phyloP scores from a whole-genome alignment of 495 filamentous ascomycete genomes.

The Paragyromitra xinjiangensis region DNA sequence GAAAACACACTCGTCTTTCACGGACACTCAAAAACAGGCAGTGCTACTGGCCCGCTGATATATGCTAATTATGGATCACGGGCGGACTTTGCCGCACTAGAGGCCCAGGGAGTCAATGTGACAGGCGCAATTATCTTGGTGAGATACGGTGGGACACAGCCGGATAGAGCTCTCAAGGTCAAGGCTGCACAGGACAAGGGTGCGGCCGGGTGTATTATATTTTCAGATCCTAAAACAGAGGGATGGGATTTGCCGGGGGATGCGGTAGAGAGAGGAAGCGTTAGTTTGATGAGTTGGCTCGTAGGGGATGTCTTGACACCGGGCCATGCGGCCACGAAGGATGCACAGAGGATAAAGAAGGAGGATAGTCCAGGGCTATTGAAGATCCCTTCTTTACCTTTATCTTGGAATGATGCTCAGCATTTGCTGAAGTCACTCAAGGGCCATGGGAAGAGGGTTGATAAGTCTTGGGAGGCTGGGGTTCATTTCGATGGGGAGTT shows the following conservation, averaged over 20 bases:
- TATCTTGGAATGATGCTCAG: conserved; percentile 88
- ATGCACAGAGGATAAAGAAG: conserved; percentile 69
- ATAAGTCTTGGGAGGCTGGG: conserved; percentile 78
- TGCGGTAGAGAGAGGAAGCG: conserved; percentile 82
- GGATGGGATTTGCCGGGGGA: conserved; percentile 81
- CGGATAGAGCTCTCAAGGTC: conserved; percentile 79
- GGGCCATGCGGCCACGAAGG: conserved; percentile 79
- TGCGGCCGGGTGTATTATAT: conserved; percentile 86
- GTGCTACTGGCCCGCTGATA: conserved; percentile 88
- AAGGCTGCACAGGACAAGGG: conserved; percentile 88
- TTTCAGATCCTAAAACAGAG: conserved; percentile 85
- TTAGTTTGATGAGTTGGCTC: conserved; percentile 82
- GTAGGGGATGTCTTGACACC: conserved; percentile 90
- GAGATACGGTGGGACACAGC: conserved; percentile 77
- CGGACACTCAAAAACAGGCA: conserved; percentile 85
- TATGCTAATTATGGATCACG: conserved; percentile 92
- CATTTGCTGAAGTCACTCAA: conserved; percentile 77
- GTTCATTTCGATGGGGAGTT: conserved; percentile 75
- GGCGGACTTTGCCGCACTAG: conserved; percentile 78
- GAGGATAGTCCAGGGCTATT: conserved; percentile 77
- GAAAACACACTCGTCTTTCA: conserved; percentile 80
- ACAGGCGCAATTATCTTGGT: conserved; percentile 85
- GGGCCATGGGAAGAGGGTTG: conserved; percentile 75
- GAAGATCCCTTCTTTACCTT: conserved; percentile 85
- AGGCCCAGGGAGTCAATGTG: conserved; percentile 74